Evolutionary conservation across 148 eudicot species (phyloP).

Genomic region (Agrostemma githago): DNA sequence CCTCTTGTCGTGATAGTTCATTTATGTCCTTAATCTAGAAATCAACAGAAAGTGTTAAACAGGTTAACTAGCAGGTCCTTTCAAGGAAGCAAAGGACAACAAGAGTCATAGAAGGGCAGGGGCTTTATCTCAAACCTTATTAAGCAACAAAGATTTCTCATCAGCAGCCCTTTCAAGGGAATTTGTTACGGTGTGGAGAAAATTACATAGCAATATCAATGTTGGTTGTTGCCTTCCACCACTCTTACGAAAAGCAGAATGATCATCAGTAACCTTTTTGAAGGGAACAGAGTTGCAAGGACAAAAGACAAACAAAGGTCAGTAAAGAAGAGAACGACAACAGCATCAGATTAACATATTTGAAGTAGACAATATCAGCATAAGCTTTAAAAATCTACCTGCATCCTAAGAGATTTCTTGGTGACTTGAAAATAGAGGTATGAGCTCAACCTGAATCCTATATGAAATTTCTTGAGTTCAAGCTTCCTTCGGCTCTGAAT

Average conservation of each 20-base stretch:
- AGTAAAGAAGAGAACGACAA: neutral
- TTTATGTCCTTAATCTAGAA: conserved; percentile 86
- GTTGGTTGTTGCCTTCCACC: conserved; percentile 71
- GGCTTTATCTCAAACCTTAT: conserved; percentile 48
- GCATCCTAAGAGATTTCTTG: conserved; percentile 66
- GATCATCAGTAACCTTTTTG: conserved; percentile 54
- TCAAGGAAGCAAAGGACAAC: conserved; percentile 2
- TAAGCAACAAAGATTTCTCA: conserved; percentile 72
- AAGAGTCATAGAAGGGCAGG: neutral
- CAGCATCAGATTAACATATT: neutral
- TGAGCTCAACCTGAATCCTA: conserved; percentile 83
- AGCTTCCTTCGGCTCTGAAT: conserved; percentile 57
- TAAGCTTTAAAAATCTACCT: conserved; percentile 35
- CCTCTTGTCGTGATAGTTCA: conserved; percentile 94
- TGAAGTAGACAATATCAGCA: neutral
- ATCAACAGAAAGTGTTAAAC: conserved; percentile 8
- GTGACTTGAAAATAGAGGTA: conserved; percentile 86
- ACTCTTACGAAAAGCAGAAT: conserved; percentile 38
- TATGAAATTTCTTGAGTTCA: conserved; percentile 62
- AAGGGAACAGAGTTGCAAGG: neutral
- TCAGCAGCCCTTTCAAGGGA: conserved; percentile 83
- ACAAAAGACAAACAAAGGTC: neutral
- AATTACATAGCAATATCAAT: conserved; percentile 46
- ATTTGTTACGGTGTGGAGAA: conserved; percentile 55
- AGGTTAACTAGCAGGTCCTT: conserved; percentile 5